A percentile compares a stretch with the other conserved stretches of the same genome.
Conservation (phyloP, 306 rosid genomes). For the Dalbergia cochinchinensis region DNA sequence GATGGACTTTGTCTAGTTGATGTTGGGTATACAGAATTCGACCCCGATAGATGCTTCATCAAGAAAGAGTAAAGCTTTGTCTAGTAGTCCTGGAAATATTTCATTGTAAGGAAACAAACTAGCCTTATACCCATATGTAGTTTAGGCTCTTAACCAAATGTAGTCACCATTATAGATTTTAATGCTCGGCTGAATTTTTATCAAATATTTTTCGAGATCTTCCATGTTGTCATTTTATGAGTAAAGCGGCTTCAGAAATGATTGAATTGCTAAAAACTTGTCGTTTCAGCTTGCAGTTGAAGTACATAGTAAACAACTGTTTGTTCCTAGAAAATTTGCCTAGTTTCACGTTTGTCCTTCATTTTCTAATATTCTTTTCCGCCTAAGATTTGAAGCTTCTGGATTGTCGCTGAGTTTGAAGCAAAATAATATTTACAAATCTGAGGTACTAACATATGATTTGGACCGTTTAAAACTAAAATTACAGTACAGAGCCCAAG, state of each 20-base stretch:
- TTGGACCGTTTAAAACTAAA: too few species aligned
- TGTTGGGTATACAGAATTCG: slow-evolving; percentile 87
- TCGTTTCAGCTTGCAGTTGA: background rate
- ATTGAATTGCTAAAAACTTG: background rate
- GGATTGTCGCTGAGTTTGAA: too few species aligned
- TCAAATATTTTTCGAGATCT: slow-evolving; percentile 15
- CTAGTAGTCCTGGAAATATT: slow-evolving; percentile 13
- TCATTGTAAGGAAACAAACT: background rate
- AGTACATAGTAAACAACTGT: background rate
- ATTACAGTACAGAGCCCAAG: too few species aligned
- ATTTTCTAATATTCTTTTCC: too few species aligned
- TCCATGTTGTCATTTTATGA: background rate
- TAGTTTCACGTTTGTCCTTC: background rate
- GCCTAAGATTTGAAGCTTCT: too few species aligned
- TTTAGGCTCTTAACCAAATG: slow-evolving; percentile 7
- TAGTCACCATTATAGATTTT: background rate
- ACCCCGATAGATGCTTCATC: slow-evolving; percentile 62
- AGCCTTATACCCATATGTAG: background rate
- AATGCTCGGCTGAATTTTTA: background rate
- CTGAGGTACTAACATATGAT: too few species aligned
- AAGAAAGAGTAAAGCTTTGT: slow-evolving; percentile 45
- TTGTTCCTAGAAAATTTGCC: background rate
- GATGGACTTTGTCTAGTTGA: slow-evolving; percentile 87
- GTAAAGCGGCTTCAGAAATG: background rate
- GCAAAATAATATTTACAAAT: too few species aligned